Evolutionary conservation across 2,329 filamentous ascomycete genomes (phyloP), one percentile per base, ranked within the genome.

Genomic region (Stachybotrys elegans): DNA sequence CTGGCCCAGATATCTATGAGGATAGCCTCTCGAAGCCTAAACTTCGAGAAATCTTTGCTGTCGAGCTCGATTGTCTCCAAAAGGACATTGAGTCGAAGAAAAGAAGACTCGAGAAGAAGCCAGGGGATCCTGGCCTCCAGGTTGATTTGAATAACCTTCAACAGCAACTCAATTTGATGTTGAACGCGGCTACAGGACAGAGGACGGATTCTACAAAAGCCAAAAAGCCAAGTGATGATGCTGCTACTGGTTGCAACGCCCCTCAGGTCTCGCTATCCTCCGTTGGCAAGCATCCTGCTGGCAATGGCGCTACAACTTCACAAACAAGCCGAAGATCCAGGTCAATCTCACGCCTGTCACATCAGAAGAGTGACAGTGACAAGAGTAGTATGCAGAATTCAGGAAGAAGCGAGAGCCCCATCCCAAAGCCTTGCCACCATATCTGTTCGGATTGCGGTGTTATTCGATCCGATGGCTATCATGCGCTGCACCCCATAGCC

Each of bases 391-490:
- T 29, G 40, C 3, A 43, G 43, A 14, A 12, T 35, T 6, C 43
- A 34, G 25, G 29, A 42, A 46, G 52, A 40, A 51, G 46, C 6
- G 43, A 46, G 21, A 63, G 53, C 27, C 45, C 53, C 6, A 48
- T 47, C 14, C 48, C 46, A 17, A 43, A 44, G 11, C 41, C 52
- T 22, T 50, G 49, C 3, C 54, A 60, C 38, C 65, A 68, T 43
- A 42, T 66, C 19, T 70, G 67, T 45, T 61, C 60, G 3, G 54
- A 54, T 22, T 70, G 67, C 22, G 66, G 67, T 13, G 53, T 52
- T 19, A 45, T 59, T 19, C 61, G 67, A 21, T 70, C 67, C 3
- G 37, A 43, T 6, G 47, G 45, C 3, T 70, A 67, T 40, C 67
- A 70, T 31, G 43, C 51, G 5, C 59, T 58, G 17, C 58, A 66